phyloP scores from a whole-genome alignment of 352 stramenopile genomes.

The Phytophthora tentaculata region DNA sequence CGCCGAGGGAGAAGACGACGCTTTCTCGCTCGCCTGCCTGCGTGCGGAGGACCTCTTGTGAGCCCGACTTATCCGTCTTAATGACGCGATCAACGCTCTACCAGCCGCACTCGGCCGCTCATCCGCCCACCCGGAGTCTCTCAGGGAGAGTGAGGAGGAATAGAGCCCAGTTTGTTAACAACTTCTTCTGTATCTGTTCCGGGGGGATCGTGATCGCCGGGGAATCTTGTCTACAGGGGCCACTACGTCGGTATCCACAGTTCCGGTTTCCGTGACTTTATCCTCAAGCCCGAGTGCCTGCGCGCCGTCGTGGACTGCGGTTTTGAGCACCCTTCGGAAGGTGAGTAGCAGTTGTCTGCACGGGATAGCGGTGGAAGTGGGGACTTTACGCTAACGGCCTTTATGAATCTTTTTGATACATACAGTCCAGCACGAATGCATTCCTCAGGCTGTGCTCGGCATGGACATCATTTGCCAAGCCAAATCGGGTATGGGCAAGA shows the following conservation, averaged over 20 bases:
- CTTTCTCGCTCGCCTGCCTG: conserved; percentile 28
- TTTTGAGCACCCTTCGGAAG: conserved; percentile 99
- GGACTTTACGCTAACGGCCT: conserved; percentile 20
- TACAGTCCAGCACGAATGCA: conserved; percentile 98
- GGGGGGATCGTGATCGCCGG: conserved; percentile 30
- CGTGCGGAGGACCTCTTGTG: conserved; percentile 25
- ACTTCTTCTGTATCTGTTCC: conserved; percentile 88
- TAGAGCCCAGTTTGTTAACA: conserved; percentile 72
- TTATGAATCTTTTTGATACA: conserved; percentile 16
- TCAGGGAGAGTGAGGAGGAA: conserved; percentile 10
- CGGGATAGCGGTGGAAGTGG: not conserved
- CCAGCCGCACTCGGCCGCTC: conserved; percentile 24
- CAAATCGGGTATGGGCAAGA: conserved; percentile 99
- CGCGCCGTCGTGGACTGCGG: conserved; percentile 99
- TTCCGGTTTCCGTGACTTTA: conserved; percentile 99
- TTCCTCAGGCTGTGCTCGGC: conserved; percentile 99
- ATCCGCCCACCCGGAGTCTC: conserved; percentile 20
- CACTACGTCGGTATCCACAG: conserved; percentile 99
- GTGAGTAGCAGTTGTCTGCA: conserved; percentile 43
- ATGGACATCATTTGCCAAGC: conserved; percentile 99
- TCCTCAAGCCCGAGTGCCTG: conserved; percentile 99
- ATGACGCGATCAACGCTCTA: conserved; percentile 31
- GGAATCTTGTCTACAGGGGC: conserved; percentile 79
- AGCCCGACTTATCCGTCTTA: conserved; percentile 21
- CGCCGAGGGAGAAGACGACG: conserved; percentile 22